Evolutionary conservation across 2,329 filamentous ascomycete genomes (phyloP), one percentile per base, ranked within the genome.

Genomic region (Aureobasidium mangrovei): DNA sequence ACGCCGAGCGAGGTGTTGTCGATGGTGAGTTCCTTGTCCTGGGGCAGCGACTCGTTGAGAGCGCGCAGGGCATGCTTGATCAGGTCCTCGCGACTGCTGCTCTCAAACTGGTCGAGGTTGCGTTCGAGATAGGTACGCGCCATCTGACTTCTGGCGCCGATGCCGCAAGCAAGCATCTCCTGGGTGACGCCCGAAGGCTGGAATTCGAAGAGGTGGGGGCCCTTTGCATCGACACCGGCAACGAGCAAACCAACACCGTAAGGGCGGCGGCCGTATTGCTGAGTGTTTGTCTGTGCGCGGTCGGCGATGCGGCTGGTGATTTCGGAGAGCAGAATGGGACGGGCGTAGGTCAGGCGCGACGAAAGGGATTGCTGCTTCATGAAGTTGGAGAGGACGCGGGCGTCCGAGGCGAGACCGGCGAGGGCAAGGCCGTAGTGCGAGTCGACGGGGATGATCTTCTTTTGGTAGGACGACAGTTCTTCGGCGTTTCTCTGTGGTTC

Each of bases 331-430:
- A 90, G 88, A 69, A 98, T 93, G 62, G 91, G 84, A 62, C 93
- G 91, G 74, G 88, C 91, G 77, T 95, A 97, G 56, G 90, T 95
- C 65, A 98, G 85, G 71, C 91, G 90, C 65, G 93, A 91, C 66
- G 88, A 87, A 66, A 98, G 88, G 60, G 89, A 95, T 76, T 97
- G 93, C 76, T 95, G 90, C 79, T 96, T 97, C 91, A 98, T 97
- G 79, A 96, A 98, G 82, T 98, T 98, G 79, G 91, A 96, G 64
- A 98, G 90, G 64, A 98, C 93, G 67, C 93, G 93, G 69, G 91
- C 93, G 73, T 98, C 93, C 56, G 91, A 96, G 62, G 93, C 93
- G 59, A 98, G 88, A 64, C 93, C 93, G 62, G 93, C 93, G 66
- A 98, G 94, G 66, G 91, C 90, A 66, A 98, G 84, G 63, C 91